Conservation (phyloP, 2,329 filamentous ascomycete species). For the Didymella arachidicola region DNA sequence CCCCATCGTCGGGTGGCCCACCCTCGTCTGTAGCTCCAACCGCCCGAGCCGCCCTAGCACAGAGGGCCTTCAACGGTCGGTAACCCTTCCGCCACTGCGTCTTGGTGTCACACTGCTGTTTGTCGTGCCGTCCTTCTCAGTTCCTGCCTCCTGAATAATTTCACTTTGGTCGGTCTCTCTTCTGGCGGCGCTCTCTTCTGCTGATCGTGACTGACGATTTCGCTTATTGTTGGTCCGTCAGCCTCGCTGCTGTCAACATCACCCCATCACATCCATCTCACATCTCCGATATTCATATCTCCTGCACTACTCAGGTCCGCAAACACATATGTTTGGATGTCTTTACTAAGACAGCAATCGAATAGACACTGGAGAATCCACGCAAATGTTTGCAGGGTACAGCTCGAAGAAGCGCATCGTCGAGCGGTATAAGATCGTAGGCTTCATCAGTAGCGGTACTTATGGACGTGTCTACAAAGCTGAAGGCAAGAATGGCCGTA, state of each 20-base stretch:
- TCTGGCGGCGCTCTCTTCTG: constrained; percentile 23
- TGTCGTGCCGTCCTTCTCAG: constrained; percentile 8
- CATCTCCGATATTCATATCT: constrained; percentile 13
- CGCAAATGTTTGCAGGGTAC: constrained; percentile 58
- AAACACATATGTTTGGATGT: not conserved
- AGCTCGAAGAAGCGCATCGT: constrained; percentile 83
- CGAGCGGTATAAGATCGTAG: constrained; percentile 94
- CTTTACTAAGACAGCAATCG: constrained; percentile 13
- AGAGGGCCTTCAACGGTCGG: constrained; percentile 53
- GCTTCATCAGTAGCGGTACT: constrained; percentile 97
- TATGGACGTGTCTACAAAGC: constrained; percentile 99
- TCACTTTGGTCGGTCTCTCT: constrained; percentile 2
- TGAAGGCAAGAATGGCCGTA: constrained; percentile 73
- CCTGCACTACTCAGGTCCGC: not conserved
- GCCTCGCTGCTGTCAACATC: constrained; percentile 22
- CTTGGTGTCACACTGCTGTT: constrained; percentile 13
- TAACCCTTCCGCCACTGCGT: constrained; percentile 24
- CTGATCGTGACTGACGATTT: constrained; percentile 24
- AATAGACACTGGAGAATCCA: constrained; percentile 38
- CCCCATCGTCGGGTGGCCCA: constrained; percentile 44
- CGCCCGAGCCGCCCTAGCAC: constrained; percentile 44
- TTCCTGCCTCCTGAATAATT: constrained; percentile 11
- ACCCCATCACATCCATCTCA: constrained; percentile 16
- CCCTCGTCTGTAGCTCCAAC: constrained; percentile 40
- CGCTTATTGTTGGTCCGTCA: constrained; percentile 28